A percentile compares a stretch with the other conserved stretches of the same genome.
These are phyloP conservation scores for Mortierella sp. DNA, from an alignment of 371 early-diverging fungal genomes.

Conservation along the genomic window DNA sequence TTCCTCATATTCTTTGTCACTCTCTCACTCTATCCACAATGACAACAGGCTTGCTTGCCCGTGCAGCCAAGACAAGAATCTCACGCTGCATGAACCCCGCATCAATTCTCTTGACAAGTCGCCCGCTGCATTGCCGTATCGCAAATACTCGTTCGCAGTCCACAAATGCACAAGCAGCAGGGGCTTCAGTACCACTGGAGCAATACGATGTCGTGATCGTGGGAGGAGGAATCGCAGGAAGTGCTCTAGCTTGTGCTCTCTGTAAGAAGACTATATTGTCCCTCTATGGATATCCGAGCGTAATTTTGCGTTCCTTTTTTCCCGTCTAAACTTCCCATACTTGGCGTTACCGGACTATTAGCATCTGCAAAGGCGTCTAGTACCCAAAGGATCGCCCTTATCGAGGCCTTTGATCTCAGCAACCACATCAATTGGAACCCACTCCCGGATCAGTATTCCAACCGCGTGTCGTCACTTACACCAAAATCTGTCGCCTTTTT, in stretches of 20 bases:
- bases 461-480: slow-evolving; percentile 78
- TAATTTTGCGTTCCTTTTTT: too few species aligned
- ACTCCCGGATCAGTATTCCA: slow-evolving; percentile 67
- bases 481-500: slow-evolving; percentile 68
- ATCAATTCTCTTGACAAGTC: slow-evolving; percentile 5
- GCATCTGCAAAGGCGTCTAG: slow-evolving; percentile 65
- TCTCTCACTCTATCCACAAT: slow-evolving; percentile 2
- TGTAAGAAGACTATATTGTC: slow-evolving; percentile 57
- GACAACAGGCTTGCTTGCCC: slow-evolving; percentile 13
- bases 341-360: slow-evolving; percentile 30
- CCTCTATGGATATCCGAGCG: background rate
- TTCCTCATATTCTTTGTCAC: too few species aligned
- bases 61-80: slow-evolving; percentile 16
- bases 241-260: slow-evolving; percentile 84
- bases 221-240: slow-evolving; percentile 95
- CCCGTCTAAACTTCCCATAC: background rate
- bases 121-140: slow-evolving; percentile 8
- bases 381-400: slow-evolving; percentile 72
- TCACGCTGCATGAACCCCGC: slow-evolving; percentile 6
- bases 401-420: slow-evolving; percentile 79
- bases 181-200: slow-evolving; percentile 22
- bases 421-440: slow-evolving; percentile 62
- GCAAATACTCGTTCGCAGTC: slow-evolving; percentile 27
- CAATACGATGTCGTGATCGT: slow-evolving; percentile 86
- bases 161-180: slow-evolving; percentile 7